Base-by-base conservation (phyloP, 176 grass and related monocot genomes). In the bread wheat (Triticum aestivum) region DNA sequence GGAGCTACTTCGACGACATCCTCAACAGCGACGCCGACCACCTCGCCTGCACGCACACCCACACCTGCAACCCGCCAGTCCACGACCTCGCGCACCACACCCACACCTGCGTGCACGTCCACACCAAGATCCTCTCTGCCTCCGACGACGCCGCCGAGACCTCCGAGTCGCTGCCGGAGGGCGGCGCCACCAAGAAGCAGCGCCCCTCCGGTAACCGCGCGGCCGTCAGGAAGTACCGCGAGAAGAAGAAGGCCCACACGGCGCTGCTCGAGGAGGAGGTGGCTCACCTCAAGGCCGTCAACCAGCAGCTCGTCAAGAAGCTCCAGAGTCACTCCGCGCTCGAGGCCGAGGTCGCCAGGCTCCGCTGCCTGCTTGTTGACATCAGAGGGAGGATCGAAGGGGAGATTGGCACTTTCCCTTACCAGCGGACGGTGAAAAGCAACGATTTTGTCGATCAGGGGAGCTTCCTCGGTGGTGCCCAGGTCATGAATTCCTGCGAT, bases 21-120 rank as follows among this genome's bases (percentile, higher is more conserved):
- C 24, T 92, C 15, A 89, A 95, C 15, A 5, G 51, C 47, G 93
- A 95, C 9, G 85, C 75, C 1, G 90, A 92, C 64, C 90, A 92
- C 81, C 90, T 89, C 1, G 83, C 93, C 0, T 95, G 93, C 80
- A 95, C 91, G 3, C 93, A 95, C 84, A 95, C 93, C 21, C 93
- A 95, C 86, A 95, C 90, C 61, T 95, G 93, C 86, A 95, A 95
- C 73, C 93, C 93, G 14, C 93, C 93, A 0, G 91, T 83, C 1
- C 51, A 83, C 18, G 93, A 92, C 52, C 86, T 87, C 13, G 87
- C 90, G 15, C 51, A 54, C 0, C 93, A 95, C 91, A 92, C 93
- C 38, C 93, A 95, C 86, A 95, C 93, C 27, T 95, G 93, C 33
- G 84, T 92, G 66, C 93, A 95, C 82, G 93, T 90, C 67, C 93